Base-by-base conservation (phyloP, 768 basidiomycete genomes). In the Boletellus sp. region DNA sequence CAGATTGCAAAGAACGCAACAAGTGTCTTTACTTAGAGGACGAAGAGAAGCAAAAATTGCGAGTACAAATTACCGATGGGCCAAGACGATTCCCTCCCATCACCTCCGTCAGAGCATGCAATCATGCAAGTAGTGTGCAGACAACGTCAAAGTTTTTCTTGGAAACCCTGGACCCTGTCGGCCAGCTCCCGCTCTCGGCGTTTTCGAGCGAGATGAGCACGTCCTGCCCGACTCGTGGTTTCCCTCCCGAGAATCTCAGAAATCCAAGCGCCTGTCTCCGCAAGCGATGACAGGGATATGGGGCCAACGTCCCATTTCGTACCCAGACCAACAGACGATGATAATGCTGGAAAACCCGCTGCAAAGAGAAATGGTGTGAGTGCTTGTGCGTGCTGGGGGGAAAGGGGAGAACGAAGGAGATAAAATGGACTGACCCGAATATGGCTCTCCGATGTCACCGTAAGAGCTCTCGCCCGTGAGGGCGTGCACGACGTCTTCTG, bases 401-500 rank as follows among this genome's bases (percentile, higher is more conserved):
- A 26, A 26, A 6, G 17, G 13, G 15, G 32, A 6, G 9, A 24
- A 12, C 9, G 15, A 45, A 22, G 12, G 11, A 16, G 22, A 28
- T 5, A 28, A 10, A 28, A 12, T 32, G 13, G n/a, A 16, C 64
- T 35, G 33, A 66, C 64, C 51, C 41, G 52, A 44, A 45, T 57
- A 47, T 32, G 56, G 45, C 41, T 63, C 53, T 35, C 81, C 83
- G 1, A 60, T 53, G 59, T 72, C 4, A 81, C 81, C 4, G 72
- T 77, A 64, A 81, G 83, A 40, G 71, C 74, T 10, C 83, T 85
- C 44, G 71, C 83, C 57, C 75, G 78, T 54, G 8, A 98, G 76
- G 0, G 89, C 87, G 54, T 96, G 93, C 9, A 95, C 74, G 1
- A 95, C 81, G 57, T 95, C 90, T 58, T 98, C 94, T 0, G 95